phyloP scores from a whole-genome alignment of 371 early-diverging fungal species.

The Umbelopsis sp. region DNA sequence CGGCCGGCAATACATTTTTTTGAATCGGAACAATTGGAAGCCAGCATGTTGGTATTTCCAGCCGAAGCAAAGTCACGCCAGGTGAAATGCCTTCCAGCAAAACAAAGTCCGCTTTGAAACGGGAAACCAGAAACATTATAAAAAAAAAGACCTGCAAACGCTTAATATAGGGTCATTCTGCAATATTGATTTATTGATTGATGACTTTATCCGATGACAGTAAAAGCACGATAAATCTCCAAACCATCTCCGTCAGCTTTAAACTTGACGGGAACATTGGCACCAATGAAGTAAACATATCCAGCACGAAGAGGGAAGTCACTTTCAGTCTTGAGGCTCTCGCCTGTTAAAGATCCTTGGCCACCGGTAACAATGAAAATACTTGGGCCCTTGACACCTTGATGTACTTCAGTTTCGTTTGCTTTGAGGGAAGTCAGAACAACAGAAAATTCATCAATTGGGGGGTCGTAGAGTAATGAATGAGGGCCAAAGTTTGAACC shows the following conservation, averaged over 20 bases:
- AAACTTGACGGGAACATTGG: conserved; percentile 55
- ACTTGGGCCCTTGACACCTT: conserved; percentile 80
- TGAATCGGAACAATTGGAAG: background rate
- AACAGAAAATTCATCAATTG: conserved; percentile 94
- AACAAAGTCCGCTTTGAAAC: no score
- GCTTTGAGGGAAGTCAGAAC: conserved; percentile 59
- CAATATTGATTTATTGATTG: conserved; percentile 4
- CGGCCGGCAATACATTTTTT: background rate
- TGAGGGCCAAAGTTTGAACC: conserved; percentile 48
- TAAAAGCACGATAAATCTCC: conserved; percentile 68
- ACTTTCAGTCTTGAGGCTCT: conserved; percentile 29
- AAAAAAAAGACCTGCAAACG: no score
- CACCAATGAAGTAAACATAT: conserved; percentile 68
- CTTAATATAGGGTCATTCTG: no score
- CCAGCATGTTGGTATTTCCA: no score
- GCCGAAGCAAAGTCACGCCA: no score
- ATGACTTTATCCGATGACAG: conserved; percentile 35
- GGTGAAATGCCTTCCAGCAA: no score
- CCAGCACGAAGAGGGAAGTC: conserved; percentile 48
- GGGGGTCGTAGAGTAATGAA: conserved; percentile 89
- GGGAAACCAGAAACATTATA: no score
- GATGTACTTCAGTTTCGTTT: conserved; percentile 51
- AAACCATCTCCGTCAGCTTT: conserved; percentile 47
- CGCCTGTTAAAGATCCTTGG: conserved; percentile 46
- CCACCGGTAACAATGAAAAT: conserved; percentile 85